Evolutionary conservation across 768 basidiomycete species (phyloP), one percentile per base, ranked within the genome.

Genomic region (Rhodosporidiobolus sp.): DNA sequence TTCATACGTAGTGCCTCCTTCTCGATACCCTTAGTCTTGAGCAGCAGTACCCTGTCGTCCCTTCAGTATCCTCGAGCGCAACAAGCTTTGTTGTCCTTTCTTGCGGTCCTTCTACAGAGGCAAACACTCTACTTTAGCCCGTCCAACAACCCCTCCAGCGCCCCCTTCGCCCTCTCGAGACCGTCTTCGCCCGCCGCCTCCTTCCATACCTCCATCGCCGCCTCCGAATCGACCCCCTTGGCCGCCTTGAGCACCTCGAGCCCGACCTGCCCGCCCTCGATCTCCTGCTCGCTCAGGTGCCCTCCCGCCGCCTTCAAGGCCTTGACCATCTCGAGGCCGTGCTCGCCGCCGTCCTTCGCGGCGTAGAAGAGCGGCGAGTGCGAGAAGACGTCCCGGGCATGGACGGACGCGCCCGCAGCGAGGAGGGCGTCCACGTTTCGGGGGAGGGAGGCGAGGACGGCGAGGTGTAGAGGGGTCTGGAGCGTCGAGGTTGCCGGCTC

Each of bases 381-480:
- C 12, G 77, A 78, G 12, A 75, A 67, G 26, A 63, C 54, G 63
- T 81, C 81, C 30, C 81, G 73, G 4, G 67, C 63, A 63, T 81
- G 81, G 0, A 81, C 80, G 26, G 77, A 77, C 0, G 79, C 79
- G 10, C 80, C 80, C 34, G 70, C 55, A 16, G 72, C 38, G 54
- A 81, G 77, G 49, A 81, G 72, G 28, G 78, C 67, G 26, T 74
- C 68, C 53, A 79, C 73, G 67, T 77, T 76, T 4, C 22, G 45
- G 0, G 61, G 38, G 22, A 43, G 70, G 28, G 70, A 77, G 14
- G 76, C 62, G 24, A 79, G 60, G 35, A 75, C 75, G 32, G 80
- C 80, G 56, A 80, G 77, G 56, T 81, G 80, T n/a, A 81, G 65
- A 1, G 77, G 74, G 12, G 72, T 74, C 65, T 76, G 76, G 30